Evolutionary conservation across 1,139 yeast genomes (phyloP), one percentile per base, ranked within the genome.

Genomic region (Arxiozyma slooffiae): DNA sequence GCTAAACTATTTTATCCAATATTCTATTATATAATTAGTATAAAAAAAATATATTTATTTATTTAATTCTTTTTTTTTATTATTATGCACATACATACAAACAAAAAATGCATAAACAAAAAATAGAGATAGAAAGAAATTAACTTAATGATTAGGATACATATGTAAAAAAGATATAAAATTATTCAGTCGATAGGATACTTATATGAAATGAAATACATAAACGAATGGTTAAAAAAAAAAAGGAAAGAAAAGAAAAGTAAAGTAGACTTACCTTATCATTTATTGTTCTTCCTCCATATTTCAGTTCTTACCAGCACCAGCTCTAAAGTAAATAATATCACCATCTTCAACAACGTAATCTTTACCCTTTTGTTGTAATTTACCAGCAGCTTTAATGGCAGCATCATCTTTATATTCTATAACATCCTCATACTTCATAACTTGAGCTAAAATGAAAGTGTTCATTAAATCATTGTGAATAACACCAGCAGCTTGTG

Each of bases 301-400:
- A 30, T 30, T 30, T 30, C 36, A 80, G 67, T 79, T 80, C 78
- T 90, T 90, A 74, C 97, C 97, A 54, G 95, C 96, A 70, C 95
- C 97, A 56, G 97, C 89, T 77, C 95, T 85, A 77, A 90, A 86
- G 75, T 84, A 90, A 62, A 90, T 82, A 63, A 92, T 78, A 69
- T 90, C 97, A 69, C 97, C 88, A 60, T 82, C 88, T 69, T 83
- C 90, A 57, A 94, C 96, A 57, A 81, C 92, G 68, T 94, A 92
- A 60, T 90, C 97, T 73, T 92, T 94, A 78, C 99, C 99, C 82
- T 92, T 92, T 68, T 79, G 86, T 71, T 80, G 71, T 67, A 92
- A 80, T 73, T 92, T 92, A 73, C 98, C 98, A 54, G 90, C 90
- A 53, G 97, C 84, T 73, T 84, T 85, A 63, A 90, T 96, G 51